phyloP scores from a whole-genome alignment of 305 asterid genomes.

The Striga hermonthica region DNA sequence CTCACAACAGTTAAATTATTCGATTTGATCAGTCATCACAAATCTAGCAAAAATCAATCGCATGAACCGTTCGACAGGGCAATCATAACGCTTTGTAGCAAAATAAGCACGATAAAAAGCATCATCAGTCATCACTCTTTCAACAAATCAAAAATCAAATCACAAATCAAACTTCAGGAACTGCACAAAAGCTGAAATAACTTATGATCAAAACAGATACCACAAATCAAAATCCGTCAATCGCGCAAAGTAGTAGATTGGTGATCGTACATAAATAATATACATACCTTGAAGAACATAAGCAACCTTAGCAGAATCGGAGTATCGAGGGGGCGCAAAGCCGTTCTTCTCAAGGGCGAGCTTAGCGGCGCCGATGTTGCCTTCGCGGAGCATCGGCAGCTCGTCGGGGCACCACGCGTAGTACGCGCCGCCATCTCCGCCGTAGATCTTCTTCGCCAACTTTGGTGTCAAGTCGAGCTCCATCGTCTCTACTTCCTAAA shows the following conservation, averaged over 20 bases:
- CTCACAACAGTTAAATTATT: too few species aligned
- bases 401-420: slow-evolving; percentile 79
- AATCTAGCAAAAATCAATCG: neutral
- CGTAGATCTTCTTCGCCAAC: slow-evolving; percentile 58
- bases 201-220: neutral
- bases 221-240: neutral
- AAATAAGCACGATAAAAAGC: too few species aligned
- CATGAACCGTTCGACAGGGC: neutral
- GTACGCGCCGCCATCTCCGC: slow-evolving; percentile 82
- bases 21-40: too few species aligned
- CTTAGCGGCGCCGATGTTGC: slow-evolving; percentile 87
- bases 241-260: neutral
- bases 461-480: slow-evolving; percentile 77
- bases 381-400: slow-evolving; percentile 69
- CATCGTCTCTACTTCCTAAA: slow-evolving; percentile 39
- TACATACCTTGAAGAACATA: slow-evolving; percentile 79
- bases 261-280: neutral
- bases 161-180: too few species aligned
- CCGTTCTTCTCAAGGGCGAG: slow-evolving; percentile 73
- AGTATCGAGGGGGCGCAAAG: slow-evolving; percentile 71
- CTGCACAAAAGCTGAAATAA: too few species aligned
- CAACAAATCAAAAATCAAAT: neutral
- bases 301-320: slow-evolving; percentile 86
- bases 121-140: neutral
- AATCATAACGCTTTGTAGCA: too few species aligned